Percentiles rank a stretch among this genome's conserved stretches.
These are phyloP conservation scores for Yamadazyma blattariae DNA, from an alignment of 1,139 yeast species.

Conservation along the genomic window DNA sequence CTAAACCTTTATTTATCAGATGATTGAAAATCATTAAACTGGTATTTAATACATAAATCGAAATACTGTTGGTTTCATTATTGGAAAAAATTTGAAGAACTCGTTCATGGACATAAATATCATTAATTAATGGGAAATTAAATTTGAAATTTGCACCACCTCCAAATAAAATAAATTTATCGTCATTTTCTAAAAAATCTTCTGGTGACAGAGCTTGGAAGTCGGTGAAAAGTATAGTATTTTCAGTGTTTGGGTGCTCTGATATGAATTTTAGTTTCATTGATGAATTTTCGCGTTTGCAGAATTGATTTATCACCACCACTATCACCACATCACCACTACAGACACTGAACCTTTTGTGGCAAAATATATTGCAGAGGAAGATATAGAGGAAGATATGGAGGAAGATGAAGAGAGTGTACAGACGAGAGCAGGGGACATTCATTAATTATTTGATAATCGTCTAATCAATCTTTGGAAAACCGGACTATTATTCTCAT, in stretches of 20 bases:
- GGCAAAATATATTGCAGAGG: too few species aligned
- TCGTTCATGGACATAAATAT: too few species aligned
- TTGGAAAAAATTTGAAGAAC: too few species aligned
- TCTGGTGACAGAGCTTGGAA: conserved; percentile 43
- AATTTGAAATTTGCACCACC: conserved; percentile 28
- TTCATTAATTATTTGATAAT: conserved; percentile 28
- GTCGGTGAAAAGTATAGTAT: conserved; percentile 33
- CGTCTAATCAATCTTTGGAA: conserved; percentile 42
- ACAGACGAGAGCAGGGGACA: too few species aligned
- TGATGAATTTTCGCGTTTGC: background rate
- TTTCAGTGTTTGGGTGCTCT: conserved; percentile 42
- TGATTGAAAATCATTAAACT: conserved; percentile 36
- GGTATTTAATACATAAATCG: conserved; percentile 39
- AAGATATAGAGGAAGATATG: too few species aligned
- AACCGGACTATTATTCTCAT: conserved; percentile 34
- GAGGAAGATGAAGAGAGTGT: too few species aligned
- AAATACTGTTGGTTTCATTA: too few species aligned
- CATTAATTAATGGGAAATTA: too few species aligned
- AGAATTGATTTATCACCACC: background rate
- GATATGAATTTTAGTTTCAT: conserved; percentile 5
- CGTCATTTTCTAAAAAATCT: conserved; percentile 40
- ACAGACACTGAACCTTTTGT: too few species aligned
- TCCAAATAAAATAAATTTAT: conserved; percentile 40
- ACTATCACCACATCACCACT: background rate
- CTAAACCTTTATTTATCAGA: conserved; percentile 29